Conservation (phyloP, 2,329 filamentous ascomycete species). For the Tolypocladium tundrense region DNA sequence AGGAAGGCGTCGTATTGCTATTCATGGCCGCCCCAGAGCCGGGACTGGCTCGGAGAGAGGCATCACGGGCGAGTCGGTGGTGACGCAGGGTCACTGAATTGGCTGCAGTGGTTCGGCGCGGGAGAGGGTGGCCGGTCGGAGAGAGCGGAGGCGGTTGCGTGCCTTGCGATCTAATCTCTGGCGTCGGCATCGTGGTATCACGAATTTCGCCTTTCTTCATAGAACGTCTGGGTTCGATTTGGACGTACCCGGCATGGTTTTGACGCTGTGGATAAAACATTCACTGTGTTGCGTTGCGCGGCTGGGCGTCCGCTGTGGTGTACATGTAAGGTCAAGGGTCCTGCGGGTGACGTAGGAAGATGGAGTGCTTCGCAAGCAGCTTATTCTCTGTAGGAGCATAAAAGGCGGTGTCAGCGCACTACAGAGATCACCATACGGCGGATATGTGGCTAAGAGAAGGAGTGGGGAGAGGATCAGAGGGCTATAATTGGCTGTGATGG, state of each 20-base stretch:
- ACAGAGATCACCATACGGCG: background rate
- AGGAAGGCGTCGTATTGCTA: constrained; percentile 7
- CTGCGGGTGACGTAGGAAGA: background rate
- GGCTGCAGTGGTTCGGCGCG: constrained; percentile 32
- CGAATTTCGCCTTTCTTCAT: constrained; percentile 1
- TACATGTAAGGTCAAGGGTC: background rate
- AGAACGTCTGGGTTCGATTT: background rate
- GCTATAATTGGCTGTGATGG: background rate
- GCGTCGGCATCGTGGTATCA: constrained; percentile 19
- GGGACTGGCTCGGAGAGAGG: constrained; percentile 16
- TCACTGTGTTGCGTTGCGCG: background rate
- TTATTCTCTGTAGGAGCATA: background rate
- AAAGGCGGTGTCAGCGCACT: background rate
- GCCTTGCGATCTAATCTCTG: constrained; percentile 11
- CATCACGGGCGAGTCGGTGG: constrained; percentile 34
- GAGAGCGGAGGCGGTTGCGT: constrained; percentile 14
- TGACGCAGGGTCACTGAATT: constrained; percentile 37
- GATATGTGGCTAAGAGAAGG: background rate
- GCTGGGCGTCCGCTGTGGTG: background rate
- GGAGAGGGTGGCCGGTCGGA: constrained; percentile 28
- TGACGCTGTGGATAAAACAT: background rate
- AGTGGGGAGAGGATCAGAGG: too few relatives aligned
- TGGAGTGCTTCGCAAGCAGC: background rate
- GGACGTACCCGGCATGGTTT: background rate
- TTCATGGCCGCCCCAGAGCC: constrained; percentile 12